A percentile compares a stretch with the other conserved stretches of the same genome.
These are phyloP conservation scores for Thalassiosira allenii DNA, from an alignment of 352 stramenopile genomes.

Conservation along the genomic window DNA sequence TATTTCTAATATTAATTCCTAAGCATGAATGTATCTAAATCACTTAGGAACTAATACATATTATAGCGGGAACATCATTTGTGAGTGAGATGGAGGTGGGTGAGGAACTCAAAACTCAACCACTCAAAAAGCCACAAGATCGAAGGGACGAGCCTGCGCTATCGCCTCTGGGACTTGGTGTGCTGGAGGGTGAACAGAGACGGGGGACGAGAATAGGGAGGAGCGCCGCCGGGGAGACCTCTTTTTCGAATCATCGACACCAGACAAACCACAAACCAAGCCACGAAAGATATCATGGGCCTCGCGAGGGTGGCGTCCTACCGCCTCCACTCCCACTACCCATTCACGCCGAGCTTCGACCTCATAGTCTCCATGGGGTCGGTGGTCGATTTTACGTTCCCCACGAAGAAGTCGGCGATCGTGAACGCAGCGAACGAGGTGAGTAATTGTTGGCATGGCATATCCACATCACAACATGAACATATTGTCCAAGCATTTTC, in stretches of 20 bases:
- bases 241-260: not conserved
- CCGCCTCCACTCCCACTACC: not conserved
- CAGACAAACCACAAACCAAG: not conserved
- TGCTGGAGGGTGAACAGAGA: not conserved
- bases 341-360: conserved; percentile 3
- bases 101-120: no score
- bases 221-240: not conserved
- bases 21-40: no score
- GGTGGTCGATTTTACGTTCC: conserved; percentile 46
- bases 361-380: conserved; percentile 7
- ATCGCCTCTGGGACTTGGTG: not conserved
- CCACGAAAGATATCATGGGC: not conserved
- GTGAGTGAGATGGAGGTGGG: no score
- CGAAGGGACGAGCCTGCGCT: no score
- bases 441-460: no score
- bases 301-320: not conserved
- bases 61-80: no score
- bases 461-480: no score
- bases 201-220: not conserved
- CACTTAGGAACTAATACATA: no score
- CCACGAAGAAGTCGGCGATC: conserved; percentile 59
- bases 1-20: no score
- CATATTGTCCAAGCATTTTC: no score
- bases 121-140: no score
- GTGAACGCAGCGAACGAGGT: conserved; percentile 86